These are phyloP conservation scores for Nigrograna mackinnonii DNA, from an alignment of 2,329 filamentous ascomycete species.

Conservation along the genomic window DNA sequence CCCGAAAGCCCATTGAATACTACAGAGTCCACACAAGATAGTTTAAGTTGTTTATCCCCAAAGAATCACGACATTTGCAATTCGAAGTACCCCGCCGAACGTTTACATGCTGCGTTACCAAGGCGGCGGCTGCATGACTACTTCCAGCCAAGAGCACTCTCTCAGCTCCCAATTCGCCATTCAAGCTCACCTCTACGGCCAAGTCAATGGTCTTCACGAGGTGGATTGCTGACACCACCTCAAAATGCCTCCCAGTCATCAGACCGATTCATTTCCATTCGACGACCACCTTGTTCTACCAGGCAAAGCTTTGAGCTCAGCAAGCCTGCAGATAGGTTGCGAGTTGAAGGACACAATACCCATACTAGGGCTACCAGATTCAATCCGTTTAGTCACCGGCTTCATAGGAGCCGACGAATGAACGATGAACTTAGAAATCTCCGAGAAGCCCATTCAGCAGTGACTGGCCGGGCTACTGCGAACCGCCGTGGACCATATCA, in stretches of 20 bases:
- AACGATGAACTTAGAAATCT: conserved; percentile 36
- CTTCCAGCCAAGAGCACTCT: not conserved
- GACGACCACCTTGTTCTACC: conserved; percentile 45
- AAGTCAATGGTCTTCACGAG: conserved; percentile 32
- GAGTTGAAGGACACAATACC: conserved; percentile 50
- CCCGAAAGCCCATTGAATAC: too few species aligned
- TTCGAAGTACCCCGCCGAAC: too few species aligned
- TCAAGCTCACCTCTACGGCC: conserved; percentile 35
- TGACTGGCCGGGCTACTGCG: conserved; percentile 20
- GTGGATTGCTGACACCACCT: conserved; percentile 21
- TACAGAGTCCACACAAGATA: too few species aligned
- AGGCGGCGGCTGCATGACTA: not conserved
- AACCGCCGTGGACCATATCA: conserved; percentile 20
- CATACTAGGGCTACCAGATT: conserved; percentile 47
- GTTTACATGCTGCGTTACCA: too few species aligned
- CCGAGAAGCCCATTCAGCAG: conserved; percentile 33
- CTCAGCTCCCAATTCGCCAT: conserved; percentile 19
- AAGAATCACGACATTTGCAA: too few species aligned
- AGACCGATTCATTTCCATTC: conserved; percentile 63
- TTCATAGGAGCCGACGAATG: conserved; percentile 33
- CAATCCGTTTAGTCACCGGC: conserved; percentile 58
- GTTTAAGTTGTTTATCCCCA: too few species aligned
- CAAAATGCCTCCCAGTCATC: conserved; percentile 40
- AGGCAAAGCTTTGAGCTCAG: conserved; percentile 57
- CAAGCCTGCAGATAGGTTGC: conserved; percentile 51